A percentile compares a stretch with the other conserved stretches of the same genome.
phyloP scores from a whole-genome alignment of 2,329 filamentous ascomycete species.

The Aspergillus carbonarius region DNA sequence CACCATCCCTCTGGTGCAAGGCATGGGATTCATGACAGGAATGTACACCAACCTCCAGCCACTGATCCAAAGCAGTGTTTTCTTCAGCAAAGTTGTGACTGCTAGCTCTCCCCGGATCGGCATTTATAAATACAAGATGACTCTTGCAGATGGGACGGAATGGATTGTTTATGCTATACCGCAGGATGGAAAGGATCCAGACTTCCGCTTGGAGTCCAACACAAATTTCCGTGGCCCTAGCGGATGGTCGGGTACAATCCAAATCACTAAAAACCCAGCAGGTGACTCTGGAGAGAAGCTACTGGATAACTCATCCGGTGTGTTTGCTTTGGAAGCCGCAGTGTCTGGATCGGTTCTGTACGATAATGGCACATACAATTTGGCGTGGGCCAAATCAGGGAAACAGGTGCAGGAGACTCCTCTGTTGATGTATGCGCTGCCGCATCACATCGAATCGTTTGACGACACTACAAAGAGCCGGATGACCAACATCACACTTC shows the following conservation, averaged over 20 bases:
- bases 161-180: constrained; percentile 81
- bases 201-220: constrained; percentile 67
- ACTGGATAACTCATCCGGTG: constrained; percentile 74
- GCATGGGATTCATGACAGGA: constrained; percentile 83
- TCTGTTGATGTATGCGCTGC: constrained; percentile 82
- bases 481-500: constrained; percentile 59
- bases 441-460: constrained; percentile 81
- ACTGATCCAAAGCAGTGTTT: constrained; percentile 69
- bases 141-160: constrained; percentile 67
- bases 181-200: constrained; percentile 58
- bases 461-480: constrained; percentile 55
- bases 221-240: constrained; percentile 63
- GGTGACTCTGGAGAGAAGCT: constrained; percentile 60
- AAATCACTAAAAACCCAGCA: constrained; percentile 74
- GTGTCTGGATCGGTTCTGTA: constrained; percentile 62
- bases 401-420: constrained; percentile 52
- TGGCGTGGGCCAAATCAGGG: constrained; percentile 72
- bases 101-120: constrained; percentile 58
- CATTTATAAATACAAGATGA: constrained; percentile 73
- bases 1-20: constrained; percentile 80
- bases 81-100: constrained; percentile 65
- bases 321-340: constrained; percentile 65
- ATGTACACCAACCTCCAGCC: constrained; percentile 71
- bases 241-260: constrained; percentile 74
- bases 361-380: constrained; percentile 66